phyloP scores from a whole-genome alignment of 140 eudicot genomes.

The Cichorium intybus region DNA sequence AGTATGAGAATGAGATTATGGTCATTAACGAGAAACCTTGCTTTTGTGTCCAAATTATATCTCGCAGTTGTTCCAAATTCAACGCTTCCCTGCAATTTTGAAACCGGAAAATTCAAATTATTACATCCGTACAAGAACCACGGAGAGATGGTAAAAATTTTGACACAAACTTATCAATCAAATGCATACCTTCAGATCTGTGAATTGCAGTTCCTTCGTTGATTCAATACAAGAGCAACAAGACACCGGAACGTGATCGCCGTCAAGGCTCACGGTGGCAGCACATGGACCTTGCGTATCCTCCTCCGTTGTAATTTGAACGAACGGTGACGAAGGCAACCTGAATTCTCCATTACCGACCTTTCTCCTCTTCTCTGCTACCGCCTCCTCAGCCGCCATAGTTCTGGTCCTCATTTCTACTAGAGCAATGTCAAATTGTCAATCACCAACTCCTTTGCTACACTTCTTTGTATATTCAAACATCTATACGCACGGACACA shows the following conservation, averaged over 20 bases:
- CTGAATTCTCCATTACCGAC: slow-evolving; percentile 29
- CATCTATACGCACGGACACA: slow-evolving; percentile 5
- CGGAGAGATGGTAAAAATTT: not conserved
- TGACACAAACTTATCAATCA: not conserved
- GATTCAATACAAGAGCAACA: slow-evolving; percentile 42
- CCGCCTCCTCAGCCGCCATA: slow-evolving; percentile 10
- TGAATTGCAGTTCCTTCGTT: slow-evolving; percentile 22
- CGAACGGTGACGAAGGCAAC: slow-evolving; percentile 17
- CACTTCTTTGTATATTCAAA: not conserved
- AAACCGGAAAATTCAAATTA: not conserved
- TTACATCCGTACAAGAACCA: not conserved
- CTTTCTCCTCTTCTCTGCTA: slow-evolving; percentile 39
- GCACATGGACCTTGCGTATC: not conserved
- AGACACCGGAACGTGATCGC: slow-evolving; percentile 19
- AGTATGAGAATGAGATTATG: not conserved
- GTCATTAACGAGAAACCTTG: slow-evolving; percentile 25
- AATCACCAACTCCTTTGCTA: not conserved
- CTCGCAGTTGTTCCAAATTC: slow-evolving; percentile 15
- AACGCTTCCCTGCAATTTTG: slow-evolving; percentile 19
- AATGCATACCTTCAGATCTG: slow-evolving; percentile 40
- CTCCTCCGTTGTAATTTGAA: slow-evolving; percentile 20
- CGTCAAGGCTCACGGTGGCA: not conserved
- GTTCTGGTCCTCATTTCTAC: slow-evolving; percentile 27
- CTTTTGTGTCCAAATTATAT: slow-evolving; percentile 19
- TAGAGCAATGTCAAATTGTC: not conserved